Evolutionary conservation across 352 stramenopile species (phyloP).

Genomic region (Phytophthora colocasiae): DNA sequence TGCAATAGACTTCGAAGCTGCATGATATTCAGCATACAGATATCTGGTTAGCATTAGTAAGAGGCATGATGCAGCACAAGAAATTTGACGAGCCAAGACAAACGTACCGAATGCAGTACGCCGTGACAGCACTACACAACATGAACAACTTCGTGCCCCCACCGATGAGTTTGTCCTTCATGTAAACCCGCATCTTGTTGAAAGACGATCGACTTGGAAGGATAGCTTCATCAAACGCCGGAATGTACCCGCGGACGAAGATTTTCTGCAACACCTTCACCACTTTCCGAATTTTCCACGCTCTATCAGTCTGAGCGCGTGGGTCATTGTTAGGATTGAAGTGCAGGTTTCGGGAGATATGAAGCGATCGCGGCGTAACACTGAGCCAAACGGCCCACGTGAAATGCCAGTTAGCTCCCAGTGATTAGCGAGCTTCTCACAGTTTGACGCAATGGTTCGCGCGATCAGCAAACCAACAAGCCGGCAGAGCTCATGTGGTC

Average conservation of each 20-base stretch:
- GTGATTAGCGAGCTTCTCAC: too few species aligned
- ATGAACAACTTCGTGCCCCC: constrained; percentile 13
- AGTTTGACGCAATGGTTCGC: too few species aligned
- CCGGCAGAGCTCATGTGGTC: too few species aligned
- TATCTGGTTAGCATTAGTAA: not conserved
- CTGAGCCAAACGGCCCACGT: too few species aligned
- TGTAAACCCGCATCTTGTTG: constrained; percentile 1
- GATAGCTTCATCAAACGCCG: constrained; percentile 6
- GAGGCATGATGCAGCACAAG: constrained; percentile 4
- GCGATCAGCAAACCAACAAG: too few species aligned
- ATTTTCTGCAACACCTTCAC: too few species aligned
- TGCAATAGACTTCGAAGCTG: constrained; percentile 7
- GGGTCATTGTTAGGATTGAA: too few species aligned
- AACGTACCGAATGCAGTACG: constrained; percentile 5
- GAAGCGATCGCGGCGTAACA: too few species aligned
- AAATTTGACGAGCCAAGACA: not conserved
- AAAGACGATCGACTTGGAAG: not conserved
- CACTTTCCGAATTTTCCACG: too few species aligned
- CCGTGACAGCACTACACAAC: constrained; percentile 5
- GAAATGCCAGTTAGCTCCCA: too few species aligned
- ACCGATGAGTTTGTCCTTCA: constrained; percentile 6
- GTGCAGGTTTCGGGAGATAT: too few species aligned
- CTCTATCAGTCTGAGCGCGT: too few species aligned
- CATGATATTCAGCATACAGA: constrained; percentile 1
- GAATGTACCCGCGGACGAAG: not conserved